phyloP scores from a whole-genome alignment of 306 rosid genomes.

The Medicago truncatula region DNA sequence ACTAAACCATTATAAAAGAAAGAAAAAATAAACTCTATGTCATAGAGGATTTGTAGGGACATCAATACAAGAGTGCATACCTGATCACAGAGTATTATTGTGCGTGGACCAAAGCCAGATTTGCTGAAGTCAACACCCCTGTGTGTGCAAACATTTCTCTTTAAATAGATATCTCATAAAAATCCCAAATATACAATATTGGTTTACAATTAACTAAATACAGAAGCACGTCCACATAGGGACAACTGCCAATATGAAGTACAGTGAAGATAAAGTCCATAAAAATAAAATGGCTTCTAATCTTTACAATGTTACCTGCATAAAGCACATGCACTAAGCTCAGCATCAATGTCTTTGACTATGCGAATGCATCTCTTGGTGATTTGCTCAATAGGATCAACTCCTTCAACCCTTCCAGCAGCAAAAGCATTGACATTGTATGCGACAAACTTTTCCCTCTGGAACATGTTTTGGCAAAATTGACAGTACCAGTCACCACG shows the following conservation, averaged over 20 bases:
- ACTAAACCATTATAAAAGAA: conserved; percentile 1
- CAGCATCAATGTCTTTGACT: conserved; percentile 77
- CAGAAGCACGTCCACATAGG: neutral
- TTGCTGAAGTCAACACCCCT: conserved; percentile 93
- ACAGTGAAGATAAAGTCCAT: conserved; percentile 14
- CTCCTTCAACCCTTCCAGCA: conserved; percentile 90
- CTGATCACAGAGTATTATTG: conserved; percentile 94
- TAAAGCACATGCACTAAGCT: conserved; percentile 87
- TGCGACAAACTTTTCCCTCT: conserved; percentile 79
- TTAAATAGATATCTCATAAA: conserved; percentile 30
- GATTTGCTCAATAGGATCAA: conserved; percentile 90
- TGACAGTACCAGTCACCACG: conserved; percentile 95
- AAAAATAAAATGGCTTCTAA: conserved; percentile 10
- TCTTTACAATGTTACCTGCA: conserved; percentile 69
- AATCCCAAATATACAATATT: conserved; percentile 31
- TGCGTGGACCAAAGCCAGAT: conserved; percentile 96
- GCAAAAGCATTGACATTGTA: conserved; percentile 89
- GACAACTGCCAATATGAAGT: conserved; percentile 9
- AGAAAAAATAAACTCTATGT: neutral
- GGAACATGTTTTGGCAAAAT: conserved; percentile 86
- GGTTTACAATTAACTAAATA: conserved; percentile 31
- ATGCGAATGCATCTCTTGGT: conserved; percentile 89
- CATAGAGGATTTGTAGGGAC: conserved; percentile 18
- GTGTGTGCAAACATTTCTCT: conserved; percentile 43
- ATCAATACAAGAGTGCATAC: conserved; percentile 46